Base-by-base conservation (phyloP, 192 early-diverging fungal genomes). In the Jimgerdemannia lactiflua region DNA sequence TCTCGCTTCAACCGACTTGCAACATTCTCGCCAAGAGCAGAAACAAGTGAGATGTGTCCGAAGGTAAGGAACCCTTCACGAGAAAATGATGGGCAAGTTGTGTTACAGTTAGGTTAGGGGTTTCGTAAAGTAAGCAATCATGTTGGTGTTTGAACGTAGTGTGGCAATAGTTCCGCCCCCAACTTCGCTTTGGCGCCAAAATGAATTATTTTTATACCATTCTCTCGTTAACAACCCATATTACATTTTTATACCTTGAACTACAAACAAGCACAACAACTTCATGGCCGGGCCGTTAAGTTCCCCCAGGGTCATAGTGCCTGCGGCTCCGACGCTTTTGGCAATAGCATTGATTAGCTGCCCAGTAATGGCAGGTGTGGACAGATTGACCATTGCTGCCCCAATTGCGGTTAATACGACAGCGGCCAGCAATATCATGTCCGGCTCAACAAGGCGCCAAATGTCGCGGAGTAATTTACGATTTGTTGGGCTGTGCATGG, bases 11-110 rank as follows among this genome's bases (percentile, higher is more conserved):
- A 76, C 6, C 90, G 84, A 64, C 73, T 49, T 3, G 87, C 86
- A 0, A 92, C 74, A n/a, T 85, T 84, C 76, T 90, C 90, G 64
- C 90, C 90, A 72, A 92, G 82, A 2, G 81, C 72, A 4, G 89
- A 78, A 8, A 90, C 89, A 71, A 92, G 80, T 19, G 87, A 78
- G n/a, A 90, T 89, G 70, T 92, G 90, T 2, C 82, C 83, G 78
- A 87, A 87, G 39, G 90, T 89, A 72, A 92, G 79, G 17, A 83
- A 49, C 1, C 71, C 75, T 80, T 20, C 49, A 7, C 14, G 42
- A 40, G 39, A 49, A 19, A 10, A 73, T 19, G 54, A 40, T 49
- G 70, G n/a, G n/a, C n/a, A n/a, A n/a, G n/a, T n/a, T n/a, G n/a
- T n/a, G n/a, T n/a, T n/a, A n/a, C n/a, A n/a, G n/a, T n/a, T n/a